Percentiles rank a stretch among this genome's conserved stretches.
Conservation (phyloP, 495 filamentous ascomycete genomes). For the Astrothelium subdiscretum region DNA sequence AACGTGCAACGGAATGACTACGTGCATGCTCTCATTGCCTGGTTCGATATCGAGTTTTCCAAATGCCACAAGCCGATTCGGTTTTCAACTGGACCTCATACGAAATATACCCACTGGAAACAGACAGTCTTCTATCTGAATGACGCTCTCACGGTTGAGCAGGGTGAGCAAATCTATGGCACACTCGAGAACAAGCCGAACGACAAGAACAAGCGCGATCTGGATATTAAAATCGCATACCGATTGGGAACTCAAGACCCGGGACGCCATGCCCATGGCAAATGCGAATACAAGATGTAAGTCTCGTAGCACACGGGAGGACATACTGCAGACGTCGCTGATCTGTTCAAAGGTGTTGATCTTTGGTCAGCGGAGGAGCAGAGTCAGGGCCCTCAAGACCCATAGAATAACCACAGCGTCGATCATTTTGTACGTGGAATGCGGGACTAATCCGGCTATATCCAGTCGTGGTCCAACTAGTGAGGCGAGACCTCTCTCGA, state of each 20-base stretch:
- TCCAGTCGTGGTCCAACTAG: no score
- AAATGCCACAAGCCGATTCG: conserved; percentile 56
- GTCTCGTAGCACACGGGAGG: not conserved
- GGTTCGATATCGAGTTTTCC: conserved; percentile 98
- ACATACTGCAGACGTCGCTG: no score
- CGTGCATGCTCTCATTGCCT: conserved; percentile 88
- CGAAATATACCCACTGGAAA: conserved; percentile 40
- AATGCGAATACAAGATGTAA: conserved; percentile 83
- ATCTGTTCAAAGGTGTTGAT: not conserved
- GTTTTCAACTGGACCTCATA: conserved; percentile 37
- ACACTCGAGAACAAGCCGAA: conserved; percentile 75
- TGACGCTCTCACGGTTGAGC: conserved; percentile 32
- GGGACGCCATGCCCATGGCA: conserved; percentile 53
- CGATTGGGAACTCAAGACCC: conserved; percentile 62
- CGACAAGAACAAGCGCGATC: conserved; percentile 82
- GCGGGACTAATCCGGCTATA: no score
- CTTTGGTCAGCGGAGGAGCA: no score
- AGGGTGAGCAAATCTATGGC: conserved; percentile 47
- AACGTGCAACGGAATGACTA: conserved; percentile 70
- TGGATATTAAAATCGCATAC: conserved; percentile 85
- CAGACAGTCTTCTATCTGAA: conserved; percentile 38
- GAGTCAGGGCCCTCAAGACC: no score
- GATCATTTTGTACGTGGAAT: no score
- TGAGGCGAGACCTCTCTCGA: no score
- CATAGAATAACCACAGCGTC: no score